Evolutionary conservation across 768 basidiomycete genomes (phyloP), one percentile per base, ranked within the genome.

Genomic region (Mycena sanguinolenta): DNA sequence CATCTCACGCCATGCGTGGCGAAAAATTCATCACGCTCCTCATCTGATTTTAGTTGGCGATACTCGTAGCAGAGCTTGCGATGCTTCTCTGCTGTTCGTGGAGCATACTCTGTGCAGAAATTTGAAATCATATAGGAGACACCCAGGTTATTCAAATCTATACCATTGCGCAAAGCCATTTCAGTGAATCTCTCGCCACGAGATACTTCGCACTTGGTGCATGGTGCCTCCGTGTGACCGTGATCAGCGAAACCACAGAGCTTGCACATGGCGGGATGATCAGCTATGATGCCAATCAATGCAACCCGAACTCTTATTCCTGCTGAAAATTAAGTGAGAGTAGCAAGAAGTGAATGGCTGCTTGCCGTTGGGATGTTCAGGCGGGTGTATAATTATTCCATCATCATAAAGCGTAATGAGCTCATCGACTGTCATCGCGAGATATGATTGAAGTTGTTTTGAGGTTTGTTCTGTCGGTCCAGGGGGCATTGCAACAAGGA

Each of bases 201-300:
- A 2, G 64, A 25, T 2, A 79, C 74, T 14, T 62, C 55, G 63
- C 79, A 80, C 52, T 77, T 75, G 0, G 75, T 55, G 58, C 79
- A 80, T 9, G 77, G 79, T 30, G 72, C 67, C 8, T 59, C 50
- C 1, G 64, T 74, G 60, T 79, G 79, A 8, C 60, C 23, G 27
- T 80, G 75, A 49, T 79, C 77, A 7, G 77, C 75, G 46, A 76
- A 77, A 1, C 79, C 75, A 23, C 63, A 67, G 14, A 79, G 59
- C 55, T 79, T 79, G 44, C 72, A 75, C 75, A 78, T 74, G 1
- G 78, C 79, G 0, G 78, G 79, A 52, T 80, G 77, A 54, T 80
- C 79, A 16, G 77, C 78, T 8, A 81, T 72, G 16, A 80, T 73
- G 3, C 53, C 75, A 30, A 80, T 52, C 8, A 79, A 63, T 7